phyloP scores from a whole-genome alignment of 352 stramenopile species.

The Phytophthora aleatoria region DNA sequence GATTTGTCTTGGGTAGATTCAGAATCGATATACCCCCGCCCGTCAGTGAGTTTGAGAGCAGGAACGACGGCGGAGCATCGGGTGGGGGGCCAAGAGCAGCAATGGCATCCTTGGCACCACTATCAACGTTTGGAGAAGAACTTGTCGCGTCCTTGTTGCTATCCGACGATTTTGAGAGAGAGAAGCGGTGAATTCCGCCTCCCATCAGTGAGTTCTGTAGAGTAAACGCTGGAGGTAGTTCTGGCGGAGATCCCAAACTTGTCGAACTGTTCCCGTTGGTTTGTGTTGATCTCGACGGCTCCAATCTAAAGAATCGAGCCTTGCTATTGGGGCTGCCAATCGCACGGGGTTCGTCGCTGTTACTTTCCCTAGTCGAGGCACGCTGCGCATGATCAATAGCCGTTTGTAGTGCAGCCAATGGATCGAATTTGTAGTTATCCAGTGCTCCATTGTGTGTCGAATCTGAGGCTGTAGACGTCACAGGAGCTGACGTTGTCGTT shows the following conservation, averaged over 20 bases:
- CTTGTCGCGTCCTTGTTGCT: not conserved
- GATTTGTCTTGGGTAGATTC: slow-evolving; percentile 9
- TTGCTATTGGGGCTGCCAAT: slow-evolving; percentile 23
- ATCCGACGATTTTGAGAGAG: not conserved
- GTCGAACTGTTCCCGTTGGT: slow-evolving; percentile 1
- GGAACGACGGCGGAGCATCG: slow-evolving; percentile 19
- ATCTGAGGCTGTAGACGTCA: slow-evolving; percentile 10
- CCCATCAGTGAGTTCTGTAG: slow-evolving; percentile 77
- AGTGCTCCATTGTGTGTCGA: slow-evolving; percentile 6
- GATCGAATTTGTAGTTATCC: slow-evolving; percentile 57
- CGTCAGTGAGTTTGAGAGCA: slow-evolving; percentile 26
- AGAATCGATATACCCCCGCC: slow-evolving; percentile 24
- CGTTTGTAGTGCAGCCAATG: slow-evolving; percentile 64
- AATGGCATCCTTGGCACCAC: slow-evolving; percentile 3
- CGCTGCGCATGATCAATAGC: slow-evolving; percentile 53
- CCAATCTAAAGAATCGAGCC: slow-evolving; percentile 22
- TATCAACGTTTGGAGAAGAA: slow-evolving; percentile 3
- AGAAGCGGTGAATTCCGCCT: slow-evolving; percentile 62
- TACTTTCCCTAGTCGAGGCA: slow-evolving; percentile 11
- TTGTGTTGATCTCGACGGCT: slow-evolving; percentile 12
- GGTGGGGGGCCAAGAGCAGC: slow-evolving; percentile 24
- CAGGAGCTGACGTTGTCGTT: not conserved
- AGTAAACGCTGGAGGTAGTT: slow-evolving; percentile 47
- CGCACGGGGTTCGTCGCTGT: slow-evolving; percentile 9
- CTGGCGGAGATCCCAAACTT: slow-evolving; percentile 46